Conservation (phyloP, 257 asterid genomes). For the Schizonepeta tenuifolia region DNA sequence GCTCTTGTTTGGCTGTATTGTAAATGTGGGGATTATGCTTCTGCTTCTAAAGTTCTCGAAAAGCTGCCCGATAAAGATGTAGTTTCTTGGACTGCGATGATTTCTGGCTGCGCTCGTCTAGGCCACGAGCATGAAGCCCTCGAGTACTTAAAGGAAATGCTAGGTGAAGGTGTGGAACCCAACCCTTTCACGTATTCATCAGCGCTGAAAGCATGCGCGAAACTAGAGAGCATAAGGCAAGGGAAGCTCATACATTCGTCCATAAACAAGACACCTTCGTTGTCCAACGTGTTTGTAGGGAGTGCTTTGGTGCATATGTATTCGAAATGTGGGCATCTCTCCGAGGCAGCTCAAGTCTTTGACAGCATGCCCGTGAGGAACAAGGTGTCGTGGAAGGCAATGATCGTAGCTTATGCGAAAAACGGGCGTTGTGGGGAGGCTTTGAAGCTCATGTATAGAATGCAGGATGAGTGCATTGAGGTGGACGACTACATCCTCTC, state of each 20-base stretch:
- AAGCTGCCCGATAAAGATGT: slow-evolving; percentile 75
- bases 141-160: slow-evolving; percentile 77
- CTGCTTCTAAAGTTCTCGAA: slow-evolving; percentile 73
- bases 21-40: slow-evolving; percentile 65
- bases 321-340: slow-evolving; percentile 76
- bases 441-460: slow-evolving; percentile 71
- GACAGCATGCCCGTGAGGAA: slow-evolving; percentile 82
- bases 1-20: slow-evolving; percentile 88
- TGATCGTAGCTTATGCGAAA: slow-evolving; percentile 77
- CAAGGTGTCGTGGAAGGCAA: slow-evolving; percentile 75
- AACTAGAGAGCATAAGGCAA: slow-evolving; percentile 57
- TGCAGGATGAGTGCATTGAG: slow-evolving; percentile 78
- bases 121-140: slow-evolving; percentile 89
- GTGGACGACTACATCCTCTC: slow-evolving; percentile 66
- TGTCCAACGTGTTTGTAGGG: slow-evolving; percentile 77
- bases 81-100: slow-evolving; percentile 95
- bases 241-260: slow-evolving; percentile 83
- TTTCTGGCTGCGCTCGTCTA: slow-evolving; percentile 73
- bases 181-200: slow-evolving; percentile 87
- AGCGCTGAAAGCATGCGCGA: slow-evolving; percentile 88
- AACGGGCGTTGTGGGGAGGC: slow-evolving; percentile 82
- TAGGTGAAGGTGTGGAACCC: slow-evolving; percentile 83
- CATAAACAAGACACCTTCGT: slow-evolving; percentile 63
- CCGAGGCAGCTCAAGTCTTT: slow-evolving; percentile 78
- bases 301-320: slow-evolving; percentile 92